phyloP scores from a whole-genome alignment of 2,329 filamentous ascomycete species.

The Colletotrichum liaoningense region DNA sequence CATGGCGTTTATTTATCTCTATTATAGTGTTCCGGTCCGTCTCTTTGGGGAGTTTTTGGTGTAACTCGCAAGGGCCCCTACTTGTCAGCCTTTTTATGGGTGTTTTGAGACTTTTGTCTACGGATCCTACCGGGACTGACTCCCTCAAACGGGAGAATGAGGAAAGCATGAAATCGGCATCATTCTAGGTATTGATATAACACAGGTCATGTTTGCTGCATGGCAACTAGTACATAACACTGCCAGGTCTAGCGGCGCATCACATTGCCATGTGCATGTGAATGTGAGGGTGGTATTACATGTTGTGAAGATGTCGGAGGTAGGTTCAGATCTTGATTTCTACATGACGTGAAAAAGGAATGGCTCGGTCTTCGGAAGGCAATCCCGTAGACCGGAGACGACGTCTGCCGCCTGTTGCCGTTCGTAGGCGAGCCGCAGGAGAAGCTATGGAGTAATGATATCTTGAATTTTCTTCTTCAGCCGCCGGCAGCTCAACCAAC shows the following conservation, averaged over 20 bases:
- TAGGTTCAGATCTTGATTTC: neutral
- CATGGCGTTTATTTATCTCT: conserved; percentile 21
- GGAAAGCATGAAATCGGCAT: neutral
- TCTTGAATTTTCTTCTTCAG: no score
- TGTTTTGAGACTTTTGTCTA: neutral
- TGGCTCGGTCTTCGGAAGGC: neutral
- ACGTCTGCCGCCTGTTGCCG: neutral
- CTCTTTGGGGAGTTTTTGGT: neutral
- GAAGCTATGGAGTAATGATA: neutral
- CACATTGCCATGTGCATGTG: neutral
- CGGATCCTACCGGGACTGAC: conserved; percentile 14
- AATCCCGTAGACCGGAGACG: neutral
- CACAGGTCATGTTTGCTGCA: neutral
- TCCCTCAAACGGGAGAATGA: neutral
- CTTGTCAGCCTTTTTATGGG: neutral
- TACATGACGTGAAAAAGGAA: neutral
- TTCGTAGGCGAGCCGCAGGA: neutral
- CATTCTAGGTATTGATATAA: neutral
- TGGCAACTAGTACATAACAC: neutral
- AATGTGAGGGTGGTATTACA: neutral
- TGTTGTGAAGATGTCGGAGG: neutral
- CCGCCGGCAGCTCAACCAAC: no score
- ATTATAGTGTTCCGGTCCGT: neutral
- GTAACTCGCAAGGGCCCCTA: neutral
- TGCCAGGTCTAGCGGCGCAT: neutral